Evolutionary conservation across 805 yeast genomes (phyloP), one percentile per base, ranked within the genome.

Genomic region (Candida nonsorbophila): DNA sequence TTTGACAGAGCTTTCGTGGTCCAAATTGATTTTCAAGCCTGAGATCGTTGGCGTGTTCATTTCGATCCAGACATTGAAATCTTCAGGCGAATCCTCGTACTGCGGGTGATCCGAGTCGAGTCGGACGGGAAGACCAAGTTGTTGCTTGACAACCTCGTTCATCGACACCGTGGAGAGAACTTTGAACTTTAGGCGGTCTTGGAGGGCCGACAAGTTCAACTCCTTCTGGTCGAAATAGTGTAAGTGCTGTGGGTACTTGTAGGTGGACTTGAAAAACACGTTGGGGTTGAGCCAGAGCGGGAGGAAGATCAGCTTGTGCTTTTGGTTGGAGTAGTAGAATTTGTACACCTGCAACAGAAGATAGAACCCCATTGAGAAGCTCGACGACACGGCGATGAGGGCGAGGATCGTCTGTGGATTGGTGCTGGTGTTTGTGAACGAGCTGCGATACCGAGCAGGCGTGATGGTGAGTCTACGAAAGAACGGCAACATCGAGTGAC

Each of bases 261-360:
- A 60, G 32, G 10, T 62, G 58, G 32, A 53, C 13, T 33, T 40
- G 19, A 22, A 36, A 9, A 61, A 47, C 41, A 51, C 50, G 37
- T 62, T 54, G 25, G 36, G 25, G 32, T 46, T 40, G 18, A 51
- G 9, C 52, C 49, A 51, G 16, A 51, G 31, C 3, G 56, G 56
- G n/a, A 51, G 28, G 27, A 49, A 49, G 3, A 51, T 29, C 7
- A 46, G 27, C 27, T 29, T 39, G 8, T 27, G 12, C 7, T 14
- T 16, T 10, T 20, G 27, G 8, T 31, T 22, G 7, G 35, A 29
- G 6, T 32, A 17, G 16, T 32, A n/a, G 14, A 39, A 39, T 19
- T 34, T 26, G 10, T 27, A 20, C 7, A 32, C 22, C 16, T 39
- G 40, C 19, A 32, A 36, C 8, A 22, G 29, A 5, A 39, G 25